phyloP scores from a whole-genome alignment of 2,329 filamentous ascomycete species.

The Chalaropsis thielavioides region DNA sequence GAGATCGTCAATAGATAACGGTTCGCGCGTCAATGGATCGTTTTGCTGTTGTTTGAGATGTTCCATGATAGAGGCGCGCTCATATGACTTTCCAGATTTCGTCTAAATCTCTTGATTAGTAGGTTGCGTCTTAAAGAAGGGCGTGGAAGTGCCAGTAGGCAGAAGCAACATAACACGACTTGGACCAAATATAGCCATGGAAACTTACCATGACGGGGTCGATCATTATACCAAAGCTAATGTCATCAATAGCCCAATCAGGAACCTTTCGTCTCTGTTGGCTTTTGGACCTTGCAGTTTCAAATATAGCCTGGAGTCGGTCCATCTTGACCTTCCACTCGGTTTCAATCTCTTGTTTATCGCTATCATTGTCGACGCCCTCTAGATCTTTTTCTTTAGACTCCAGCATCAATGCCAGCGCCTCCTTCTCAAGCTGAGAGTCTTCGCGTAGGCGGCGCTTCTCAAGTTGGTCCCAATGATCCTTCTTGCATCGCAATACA shows the following conservation, averaged over 20 bases:
- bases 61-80: conserved; percentile 70
- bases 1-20: conserved; percentile 53
- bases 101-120: conserved; percentile 34
- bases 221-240: conserved; percentile 58
- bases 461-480: conserved; percentile 68
- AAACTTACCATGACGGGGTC: conserved; percentile 46
- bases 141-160: conserved; percentile 2
- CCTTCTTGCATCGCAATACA: conserved; percentile 70
- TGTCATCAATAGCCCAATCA: conserved; percentile 64
- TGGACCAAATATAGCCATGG: not conserved
- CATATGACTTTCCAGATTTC: conserved; percentile 80
- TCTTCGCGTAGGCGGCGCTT: conserved; percentile 41
- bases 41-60: conserved; percentile 61
- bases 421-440: conserved; percentile 43
- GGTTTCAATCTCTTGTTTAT: conserved; percentile 32
- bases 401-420: conserved; percentile 39
- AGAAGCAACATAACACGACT: not conserved
- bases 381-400: conserved; percentile 24
- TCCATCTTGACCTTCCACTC: conserved; percentile 36
- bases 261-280: conserved; percentile 47
- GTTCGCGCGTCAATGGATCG: conserved; percentile 74
- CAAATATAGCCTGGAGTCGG: conserved; percentile 36
- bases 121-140: not conserved
- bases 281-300: conserved; percentile 31
- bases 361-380: conserved; percentile 33